Evolutionary conservation across 495 filamentous ascomycete species (phyloP).

Genomic region (Aspergillus mulundensis): DNA sequence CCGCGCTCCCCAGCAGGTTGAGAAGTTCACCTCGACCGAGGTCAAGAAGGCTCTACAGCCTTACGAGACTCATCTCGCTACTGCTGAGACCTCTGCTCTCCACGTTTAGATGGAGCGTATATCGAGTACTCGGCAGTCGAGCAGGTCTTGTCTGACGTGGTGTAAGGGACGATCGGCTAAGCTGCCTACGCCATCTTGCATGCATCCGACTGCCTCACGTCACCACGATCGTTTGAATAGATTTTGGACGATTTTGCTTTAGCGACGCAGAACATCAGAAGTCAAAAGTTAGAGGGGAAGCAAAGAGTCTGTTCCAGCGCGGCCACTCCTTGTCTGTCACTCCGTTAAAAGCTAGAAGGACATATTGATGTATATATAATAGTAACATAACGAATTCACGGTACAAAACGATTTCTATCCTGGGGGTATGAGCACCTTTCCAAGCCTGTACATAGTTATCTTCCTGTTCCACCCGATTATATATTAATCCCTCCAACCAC

Average conservation of each 20-base stretch:
- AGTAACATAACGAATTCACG: neutral
- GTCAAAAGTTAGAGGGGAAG: neutral
- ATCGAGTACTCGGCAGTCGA: neutral
- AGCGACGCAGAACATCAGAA: neutral
- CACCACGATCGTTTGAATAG: neutral
- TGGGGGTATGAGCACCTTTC: neutral
- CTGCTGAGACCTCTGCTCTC: slow-evolving; percentile 47
- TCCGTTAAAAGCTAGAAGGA: neutral
- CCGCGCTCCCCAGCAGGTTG: slow-evolving; percentile 53
- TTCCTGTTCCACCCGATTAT: neutral
- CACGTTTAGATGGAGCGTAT: slow-evolving; percentile 37
- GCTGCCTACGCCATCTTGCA: neutral
- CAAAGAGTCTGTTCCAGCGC: neutral
- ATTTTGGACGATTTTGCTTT: neutral
- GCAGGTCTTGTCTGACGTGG: neutral
- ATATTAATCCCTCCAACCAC: neutral
- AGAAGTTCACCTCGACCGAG: slow-evolving; percentile 53
- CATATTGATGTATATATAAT: neutral
- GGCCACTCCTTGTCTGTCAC: neutral
- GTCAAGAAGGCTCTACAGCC: slow-evolving; percentile 50
- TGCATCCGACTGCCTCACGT: neutral
- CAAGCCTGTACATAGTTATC: neutral
- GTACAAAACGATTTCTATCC: neutral
- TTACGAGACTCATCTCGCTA: slow-evolving; percentile 38
- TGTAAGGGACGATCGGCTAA: neutral